These are phyloP conservation scores for Daldinia concentrica DNA, from an alignment of 495 filamentous ascomycete genomes.

Conservation along the genomic window DNA sequence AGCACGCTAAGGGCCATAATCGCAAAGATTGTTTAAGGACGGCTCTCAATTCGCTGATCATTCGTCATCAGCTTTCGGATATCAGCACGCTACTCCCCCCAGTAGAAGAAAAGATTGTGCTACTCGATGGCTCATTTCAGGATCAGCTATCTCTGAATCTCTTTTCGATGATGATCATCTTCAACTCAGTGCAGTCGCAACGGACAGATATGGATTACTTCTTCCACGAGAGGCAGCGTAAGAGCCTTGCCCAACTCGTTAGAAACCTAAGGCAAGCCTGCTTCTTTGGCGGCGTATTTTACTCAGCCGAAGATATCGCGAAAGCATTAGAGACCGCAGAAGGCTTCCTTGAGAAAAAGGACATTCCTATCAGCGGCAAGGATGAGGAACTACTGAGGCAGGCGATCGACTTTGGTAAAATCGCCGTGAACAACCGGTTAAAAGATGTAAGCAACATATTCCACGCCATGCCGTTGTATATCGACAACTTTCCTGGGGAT, in stretches of 20 bases:
- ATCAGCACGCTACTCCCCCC: conserved; percentile 72
- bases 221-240: conserved; percentile 77
- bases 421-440: conserved; percentile 64
- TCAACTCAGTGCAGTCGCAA: conserved; percentile 92
- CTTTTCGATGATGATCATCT: conserved; percentile 80
- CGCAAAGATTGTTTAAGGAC: conserved; percentile 71
- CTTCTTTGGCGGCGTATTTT: conserved; percentile 86
- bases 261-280: conserved; percentile 85
- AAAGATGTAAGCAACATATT: conserved; percentile 73
- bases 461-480: conserved; percentile 80
- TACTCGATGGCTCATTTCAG: conserved; percentile 82
- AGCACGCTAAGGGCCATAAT: conserved; percentile 60
- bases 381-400: conserved; percentile 69
- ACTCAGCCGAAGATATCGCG: conserved; percentile 67
- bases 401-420: conserved; percentile 69
- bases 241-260: conserved; percentile 70
- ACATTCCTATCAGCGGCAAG: conserved; percentile 59
- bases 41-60: conserved; percentile 78
- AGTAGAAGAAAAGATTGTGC: conserved; percentile 74
- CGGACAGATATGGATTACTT: conserved; percentile 85
- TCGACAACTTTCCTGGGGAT: conserved; percentile 67
- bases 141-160: conserved; percentile 86
- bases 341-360: conserved; percentile 67
- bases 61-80: conserved; percentile 79
- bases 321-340: conserved; percentile 69